Conservation (phyloP, 2,329 filamentous ascomycete species). For the Xylariomycetidae sp. region DNA sequence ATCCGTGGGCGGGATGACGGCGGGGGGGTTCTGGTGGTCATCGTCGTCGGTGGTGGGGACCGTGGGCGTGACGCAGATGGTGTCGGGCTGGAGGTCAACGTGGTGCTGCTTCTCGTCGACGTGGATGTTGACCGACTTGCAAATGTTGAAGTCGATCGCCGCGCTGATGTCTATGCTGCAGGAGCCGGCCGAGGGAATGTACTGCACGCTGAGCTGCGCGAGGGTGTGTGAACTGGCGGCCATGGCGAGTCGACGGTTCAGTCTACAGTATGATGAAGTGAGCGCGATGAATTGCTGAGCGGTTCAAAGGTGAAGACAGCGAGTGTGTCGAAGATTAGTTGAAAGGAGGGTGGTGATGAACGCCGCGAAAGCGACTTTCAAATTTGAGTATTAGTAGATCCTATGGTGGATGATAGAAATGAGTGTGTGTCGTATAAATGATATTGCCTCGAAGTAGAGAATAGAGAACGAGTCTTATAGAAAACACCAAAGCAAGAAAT, state of each 20-base stretch:
- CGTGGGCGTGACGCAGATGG: constrained; percentile 23
- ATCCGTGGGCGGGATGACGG: constrained; percentile 2
- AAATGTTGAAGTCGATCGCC: constrained; percentile 12
- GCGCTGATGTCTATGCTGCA: constrained; percentile 23
- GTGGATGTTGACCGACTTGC: constrained; percentile 21
- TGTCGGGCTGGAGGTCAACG: constrained; percentile 16
- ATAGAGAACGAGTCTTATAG: background rate
- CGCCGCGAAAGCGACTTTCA: too few species aligned
- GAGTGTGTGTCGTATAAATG: constrained; percentile 1
- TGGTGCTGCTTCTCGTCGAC: constrained; percentile 13
- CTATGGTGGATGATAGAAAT: background rate
- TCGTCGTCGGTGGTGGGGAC: constrained; percentile 1
- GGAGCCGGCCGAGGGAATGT: constrained; percentile 15
- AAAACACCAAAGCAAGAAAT: too few species aligned
- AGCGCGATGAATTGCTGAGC: background rate
- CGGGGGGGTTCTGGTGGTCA: constrained; percentile 7
- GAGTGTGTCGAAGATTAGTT: background rate
- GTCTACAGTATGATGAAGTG: background rate
- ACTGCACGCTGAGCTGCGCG: constrained; percentile 15
- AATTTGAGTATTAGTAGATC: too few species aligned
- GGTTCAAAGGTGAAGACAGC: background rate
- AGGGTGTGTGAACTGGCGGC: constrained; percentile 3
- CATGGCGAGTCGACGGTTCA: background rate
- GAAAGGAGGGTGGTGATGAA: background rate
- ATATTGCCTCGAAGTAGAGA: background rate